Base-by-base conservation (phyloP, 2,329 filamentous ascomycete species). In the Magnaporthales sp. region DNA sequence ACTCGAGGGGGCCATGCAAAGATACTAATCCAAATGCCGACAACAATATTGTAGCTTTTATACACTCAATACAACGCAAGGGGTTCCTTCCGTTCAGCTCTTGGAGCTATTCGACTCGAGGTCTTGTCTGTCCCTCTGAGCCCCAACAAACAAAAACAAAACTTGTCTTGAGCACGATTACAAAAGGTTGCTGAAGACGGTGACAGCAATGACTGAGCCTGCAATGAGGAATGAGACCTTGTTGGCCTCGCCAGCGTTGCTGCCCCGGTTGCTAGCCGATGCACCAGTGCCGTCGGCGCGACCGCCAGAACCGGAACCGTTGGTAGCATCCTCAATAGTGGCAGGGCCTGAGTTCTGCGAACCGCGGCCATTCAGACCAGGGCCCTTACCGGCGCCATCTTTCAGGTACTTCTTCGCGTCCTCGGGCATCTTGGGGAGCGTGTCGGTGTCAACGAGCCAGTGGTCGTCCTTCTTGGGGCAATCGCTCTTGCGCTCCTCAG, bases 381-480 rank as follows among this genome's bases (percentile, higher is more conserved):
- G 83, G 2, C 84, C 85, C 1, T 73, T 71, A 38, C 84, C 84
- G 63, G 84, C 84, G 71, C 85, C 84, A 9, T 78, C 72, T 46
- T 76, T 79, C 79, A 87, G 82, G 77, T 79, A 86, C 78, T 83
- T 80, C 70, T 79, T 69, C 31, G 85, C 85, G 30, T 76, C 76
- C 0, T 76, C 69, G 51, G 85, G 85, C 67, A 87, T 84, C 51
- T 79, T 78, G 13, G 85, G 85, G 29, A 87, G 77, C 22, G 76
- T 69, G 62, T 78, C 81, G 61, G 80, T 75, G 71, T 83, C 77
- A 51, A 87, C 81, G 54, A 83, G 78, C 85, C 85, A 87, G 70
- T 75, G 68, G 15, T 74, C 66, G 68, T 83, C 80, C 66, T 77
- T 75, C 51, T 80, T 80, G 29, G 85, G 85, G 77, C 85, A 87